A percentile compares a stretch with the other conserved stretches of the same genome.
These are phyloP conservation scores for Boeremia lycopersici DNA, from an alignment of 2,329 filamentous ascomycete genomes.

Conservation along the genomic window DNA sequence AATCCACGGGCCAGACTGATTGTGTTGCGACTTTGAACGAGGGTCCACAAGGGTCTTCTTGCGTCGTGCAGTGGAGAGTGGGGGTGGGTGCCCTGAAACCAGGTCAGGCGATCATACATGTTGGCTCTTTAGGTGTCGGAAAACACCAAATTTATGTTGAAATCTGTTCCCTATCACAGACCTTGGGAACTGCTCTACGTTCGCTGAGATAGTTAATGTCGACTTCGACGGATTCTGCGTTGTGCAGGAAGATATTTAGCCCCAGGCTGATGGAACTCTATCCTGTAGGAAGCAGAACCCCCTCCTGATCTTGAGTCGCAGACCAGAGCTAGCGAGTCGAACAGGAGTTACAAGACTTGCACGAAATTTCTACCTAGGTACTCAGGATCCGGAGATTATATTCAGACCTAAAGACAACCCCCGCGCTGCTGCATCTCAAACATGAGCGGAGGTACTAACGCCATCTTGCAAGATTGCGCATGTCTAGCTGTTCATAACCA, in stretches of 20 bases:
- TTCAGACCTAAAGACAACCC: background rate
- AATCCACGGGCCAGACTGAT: slow-evolving; percentile 9
- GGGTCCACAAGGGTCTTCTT: slow-evolving; percentile 10
- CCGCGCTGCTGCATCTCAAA: background rate
- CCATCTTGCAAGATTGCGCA: background rate
- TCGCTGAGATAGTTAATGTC: background rate
- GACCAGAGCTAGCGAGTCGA: slow-evolving; percentile 2
- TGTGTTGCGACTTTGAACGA: slow-evolving; percentile 19
- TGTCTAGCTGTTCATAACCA: too few species aligned
- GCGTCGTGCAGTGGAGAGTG: slow-evolving; percentile 13
- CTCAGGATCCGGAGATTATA: background rate
- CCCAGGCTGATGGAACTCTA: background rate
- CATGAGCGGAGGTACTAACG: background rate
- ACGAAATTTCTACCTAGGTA: background rate
- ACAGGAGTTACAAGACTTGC: background rate
- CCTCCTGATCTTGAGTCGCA: slow-evolving; percentile 1
- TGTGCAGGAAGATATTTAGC: background rate
- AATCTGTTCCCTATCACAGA: background rate
- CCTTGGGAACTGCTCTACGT: background rate
- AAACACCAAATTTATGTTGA: background rate
- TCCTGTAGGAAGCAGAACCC: background rate
- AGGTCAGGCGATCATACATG: background rate
- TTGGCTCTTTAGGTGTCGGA: background rate
- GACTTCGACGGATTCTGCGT: background rate
- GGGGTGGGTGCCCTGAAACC: slow-evolving; percentile 1